phyloP scores from a whole-genome alignment of 805 yeast genomes.

The Torulaspora maleeae region DNA sequence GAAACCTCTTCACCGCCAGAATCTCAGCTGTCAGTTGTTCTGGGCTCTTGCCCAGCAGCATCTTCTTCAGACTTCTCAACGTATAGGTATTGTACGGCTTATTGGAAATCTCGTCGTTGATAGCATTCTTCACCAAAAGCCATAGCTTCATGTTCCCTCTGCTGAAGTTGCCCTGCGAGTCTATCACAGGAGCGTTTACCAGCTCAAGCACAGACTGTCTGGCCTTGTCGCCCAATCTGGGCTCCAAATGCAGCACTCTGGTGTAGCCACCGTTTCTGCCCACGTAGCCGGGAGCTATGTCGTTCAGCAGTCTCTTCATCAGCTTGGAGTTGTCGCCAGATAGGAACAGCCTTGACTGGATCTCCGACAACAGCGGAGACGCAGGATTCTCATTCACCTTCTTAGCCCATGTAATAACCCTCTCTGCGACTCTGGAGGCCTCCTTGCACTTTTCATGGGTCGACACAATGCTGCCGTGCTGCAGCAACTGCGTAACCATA shows the following conservation, averaged over 20 bases:
- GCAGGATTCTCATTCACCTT: slow-evolving; percentile 17
- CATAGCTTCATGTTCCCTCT: slow-evolving; percentile 34
- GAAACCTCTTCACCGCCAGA: slow-evolving; percentile 14
- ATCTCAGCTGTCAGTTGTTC: slow-evolving; percentile 20
- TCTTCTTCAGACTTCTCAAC: slow-evolving; percentile 24
- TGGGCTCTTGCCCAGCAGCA: slow-evolving; percentile 16
- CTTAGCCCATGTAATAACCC: slow-evolving; percentile 57
- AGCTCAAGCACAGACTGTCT: slow-evolving; percentile 85
- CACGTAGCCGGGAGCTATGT: slow-evolving; percentile 58
- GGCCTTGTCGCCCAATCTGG: slow-evolving; percentile 83
- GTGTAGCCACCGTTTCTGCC: slow-evolving; percentile 77
- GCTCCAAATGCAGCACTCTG: slow-evolving; percentile 76
- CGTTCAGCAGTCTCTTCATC: slow-evolving; percentile 62
- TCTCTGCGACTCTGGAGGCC: slow-evolving; percentile 59
- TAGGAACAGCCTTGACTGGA: slow-evolving; percentile 43
- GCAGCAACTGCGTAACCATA: slow-evolving; percentile 60
- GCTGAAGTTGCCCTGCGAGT: slow-evolving; percentile 18
- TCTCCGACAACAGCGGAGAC: slow-evolving; percentile 27
- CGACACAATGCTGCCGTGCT: slow-evolving; percentile 66
- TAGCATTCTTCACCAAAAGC: slow-evolving; percentile 26
- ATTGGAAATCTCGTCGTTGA: slow-evolving; percentile 27
- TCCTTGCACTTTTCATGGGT: slow-evolving; percentile 73
- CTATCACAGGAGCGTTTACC: slow-evolving; percentile 54
- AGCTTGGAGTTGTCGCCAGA: slow-evolving; percentile 43
- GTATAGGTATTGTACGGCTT: slow-evolving; percentile 18